Evolutionary conservation across 2,329 filamentous ascomycete genomes (phyloP).

Genomic region (Monosporascus sp.): DNA sequence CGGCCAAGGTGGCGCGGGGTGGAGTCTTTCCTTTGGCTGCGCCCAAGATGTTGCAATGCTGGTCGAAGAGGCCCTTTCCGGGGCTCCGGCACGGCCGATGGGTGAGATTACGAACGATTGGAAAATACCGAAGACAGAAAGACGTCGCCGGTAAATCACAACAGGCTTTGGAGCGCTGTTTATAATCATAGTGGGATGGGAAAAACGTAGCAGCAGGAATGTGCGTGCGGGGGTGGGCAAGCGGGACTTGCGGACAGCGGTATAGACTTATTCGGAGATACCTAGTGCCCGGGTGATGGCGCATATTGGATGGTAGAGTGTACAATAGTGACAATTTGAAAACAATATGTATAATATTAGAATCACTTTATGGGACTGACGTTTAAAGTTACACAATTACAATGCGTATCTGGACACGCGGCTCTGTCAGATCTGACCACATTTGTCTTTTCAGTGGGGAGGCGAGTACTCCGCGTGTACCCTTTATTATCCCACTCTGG

Average conservation of each 20-base stretch:
- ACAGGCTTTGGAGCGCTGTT: not conserved
- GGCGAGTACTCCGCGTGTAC: no score
- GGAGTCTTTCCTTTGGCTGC: slow-evolving; percentile 36
- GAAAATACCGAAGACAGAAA: slow-evolving; percentile 15
- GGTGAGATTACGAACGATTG: slow-evolving; percentile 14
- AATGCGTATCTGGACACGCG: no score
- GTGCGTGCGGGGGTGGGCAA: not conserved
- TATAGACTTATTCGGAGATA: not conserved
- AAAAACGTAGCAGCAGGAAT: not conserved
- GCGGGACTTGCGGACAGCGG: not conserved
- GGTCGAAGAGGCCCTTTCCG: slow-evolving; percentile 30
- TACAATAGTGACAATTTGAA: no score
- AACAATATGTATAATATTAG: no score
- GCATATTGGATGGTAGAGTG: no score
- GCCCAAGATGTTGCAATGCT: slow-evolving; percentile 30
- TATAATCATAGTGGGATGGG: not conserved
- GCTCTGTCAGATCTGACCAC: no score
- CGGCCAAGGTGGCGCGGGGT: slow-evolving; percentile 40
- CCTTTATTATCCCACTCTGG: no score
- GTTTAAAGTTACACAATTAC: no score
- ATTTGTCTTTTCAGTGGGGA: no score
- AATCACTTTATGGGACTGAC: no score
- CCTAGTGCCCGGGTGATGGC: no score
- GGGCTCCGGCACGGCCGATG: slow-evolving; percentile 24
- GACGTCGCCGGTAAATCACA: slow-evolving; percentile 1